A percentile compares a stretch with the other conserved stretches of the same genome.
phyloP scores from a whole-genome alignment of 169 alveolate genomes.

The Eimeria nieschulzi region DNA sequence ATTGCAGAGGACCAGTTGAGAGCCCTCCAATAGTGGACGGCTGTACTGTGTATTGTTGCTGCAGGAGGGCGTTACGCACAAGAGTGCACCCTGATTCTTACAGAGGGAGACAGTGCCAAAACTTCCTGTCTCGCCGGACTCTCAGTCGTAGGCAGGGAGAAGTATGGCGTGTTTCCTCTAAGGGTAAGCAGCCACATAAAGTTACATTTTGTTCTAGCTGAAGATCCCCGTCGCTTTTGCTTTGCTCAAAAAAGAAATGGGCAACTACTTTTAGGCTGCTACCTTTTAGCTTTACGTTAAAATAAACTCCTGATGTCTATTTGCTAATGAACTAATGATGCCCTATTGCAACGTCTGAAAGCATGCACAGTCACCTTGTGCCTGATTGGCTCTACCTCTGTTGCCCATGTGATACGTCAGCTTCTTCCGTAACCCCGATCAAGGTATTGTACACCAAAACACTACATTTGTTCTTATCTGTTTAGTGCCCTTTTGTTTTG shows the following conservation, averaged over 20 bases:
- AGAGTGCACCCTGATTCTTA: constrained; percentile 97
- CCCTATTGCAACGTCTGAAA: too few relatives aligned
- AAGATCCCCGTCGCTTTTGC: neutral
- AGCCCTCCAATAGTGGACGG: neutral
- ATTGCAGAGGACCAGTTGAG: too few relatives aligned
- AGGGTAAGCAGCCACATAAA: constrained; percentile 20
- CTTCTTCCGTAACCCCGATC: neutral
- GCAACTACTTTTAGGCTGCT: too few relatives aligned
- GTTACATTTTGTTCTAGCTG: neutral
- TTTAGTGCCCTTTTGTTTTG: neutral
- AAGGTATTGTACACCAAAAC: too few relatives aligned
- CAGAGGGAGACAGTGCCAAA: constrained; percentile 99
- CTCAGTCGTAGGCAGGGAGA: constrained; percentile 98
- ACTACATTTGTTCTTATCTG: neutral
- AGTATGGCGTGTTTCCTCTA: constrained; percentile 99
- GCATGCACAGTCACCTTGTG: too few relatives aligned
- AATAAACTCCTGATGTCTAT: too few relatives aligned
- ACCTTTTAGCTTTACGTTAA: too few relatives aligned
- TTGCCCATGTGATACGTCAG: neutral
- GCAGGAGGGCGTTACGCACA: constrained; percentile 92
- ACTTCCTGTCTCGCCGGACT: constrained; percentile 99
- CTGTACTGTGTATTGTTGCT: neutral
- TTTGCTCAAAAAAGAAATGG: neutral
- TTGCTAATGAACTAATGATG: too few relatives aligned
- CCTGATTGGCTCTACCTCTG: neutral